Conservation (phyloP, 768 basidiomycete genomes). For the Mycena filopes region DNA sequence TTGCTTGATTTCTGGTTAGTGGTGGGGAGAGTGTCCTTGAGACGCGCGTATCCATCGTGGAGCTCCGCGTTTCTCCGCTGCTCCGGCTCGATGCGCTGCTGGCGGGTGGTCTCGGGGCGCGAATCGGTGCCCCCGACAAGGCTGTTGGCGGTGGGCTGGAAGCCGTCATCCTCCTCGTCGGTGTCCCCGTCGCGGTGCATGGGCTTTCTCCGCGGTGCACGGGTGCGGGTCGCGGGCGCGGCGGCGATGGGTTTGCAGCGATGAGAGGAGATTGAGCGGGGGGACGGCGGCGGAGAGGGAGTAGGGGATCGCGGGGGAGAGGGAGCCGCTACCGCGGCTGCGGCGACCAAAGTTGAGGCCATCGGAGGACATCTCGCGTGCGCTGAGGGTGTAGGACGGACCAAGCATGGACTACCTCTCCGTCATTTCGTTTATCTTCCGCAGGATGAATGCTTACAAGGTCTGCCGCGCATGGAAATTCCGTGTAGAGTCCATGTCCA, state of each 20-base stretch:
- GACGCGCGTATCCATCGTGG: conserved; percentile 88
- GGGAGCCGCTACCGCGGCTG: conserved; percentile 77
- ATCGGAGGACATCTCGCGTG: conserved; percentile 79
- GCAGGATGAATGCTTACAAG: too few relatives aligned
- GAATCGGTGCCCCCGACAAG: conserved; percentile 64
- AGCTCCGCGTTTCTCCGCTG: conserved; percentile 93
- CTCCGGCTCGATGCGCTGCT: conserved; percentile 94
- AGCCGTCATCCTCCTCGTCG: conserved; percentile 81
- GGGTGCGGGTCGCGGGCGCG: conserved; percentile 65
- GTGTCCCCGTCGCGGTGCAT: conserved; percentile 64
- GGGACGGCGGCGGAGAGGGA: conserved; percentile 57
- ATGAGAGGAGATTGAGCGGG: conserved; percentile 69
- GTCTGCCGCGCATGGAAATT: too few relatives aligned
- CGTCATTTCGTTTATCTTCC: too few relatives aligned
- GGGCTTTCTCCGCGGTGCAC: conserved; percentile 50
- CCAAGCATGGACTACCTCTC: too few relatives aligned
- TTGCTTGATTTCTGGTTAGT: conserved; percentile 96
- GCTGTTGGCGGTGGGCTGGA: conserved; percentile 60
- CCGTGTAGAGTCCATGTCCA: too few relatives aligned
- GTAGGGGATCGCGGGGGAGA: conserved; percentile 47
- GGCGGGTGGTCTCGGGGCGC: conserved; percentile 91
- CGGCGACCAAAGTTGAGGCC: conserved; percentile 69
- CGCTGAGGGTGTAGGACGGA: conserved; percentile 67
- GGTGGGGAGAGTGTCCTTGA: conserved; percentile 90
- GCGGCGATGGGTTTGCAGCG: conserved; percentile 85